A percentile compares a stretch with the other conserved stretches of the same genome.
phyloP scores from a whole-genome alignment of 192 early-diverging fungal species.

The Cladochytrium replicatum region DNA sequence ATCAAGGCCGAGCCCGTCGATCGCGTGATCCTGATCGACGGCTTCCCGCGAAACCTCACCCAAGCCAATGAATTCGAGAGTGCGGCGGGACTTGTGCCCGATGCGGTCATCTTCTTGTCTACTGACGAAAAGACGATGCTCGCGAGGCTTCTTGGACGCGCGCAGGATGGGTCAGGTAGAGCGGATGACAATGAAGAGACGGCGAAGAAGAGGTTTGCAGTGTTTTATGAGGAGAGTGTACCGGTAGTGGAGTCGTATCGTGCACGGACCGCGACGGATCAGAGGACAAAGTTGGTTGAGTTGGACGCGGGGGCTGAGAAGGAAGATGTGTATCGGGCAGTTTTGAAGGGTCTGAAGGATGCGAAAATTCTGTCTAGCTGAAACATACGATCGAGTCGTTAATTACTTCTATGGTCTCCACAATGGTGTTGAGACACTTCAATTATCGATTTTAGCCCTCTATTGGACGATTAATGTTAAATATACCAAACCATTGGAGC shows the following conservation, averaged over 20 bases:
- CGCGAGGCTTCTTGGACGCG: constrained; percentile 36
- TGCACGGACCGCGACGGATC: too few relatives aligned
- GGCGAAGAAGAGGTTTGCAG: constrained; percentile 40
- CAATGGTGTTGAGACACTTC: too few relatives aligned
- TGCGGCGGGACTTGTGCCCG: constrained; percentile 3
- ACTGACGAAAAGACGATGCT: constrained; percentile 14
- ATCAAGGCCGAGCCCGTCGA: constrained; percentile 2
- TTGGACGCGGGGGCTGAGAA: too few relatives aligned
- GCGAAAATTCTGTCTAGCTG: too few relatives aligned
- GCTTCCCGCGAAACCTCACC: constrained; percentile 49
- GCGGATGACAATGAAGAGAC: constrained; percentile 51
- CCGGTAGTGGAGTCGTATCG: constrained; percentile 40
- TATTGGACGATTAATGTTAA: too few relatives aligned
- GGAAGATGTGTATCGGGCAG: too few relatives aligned
- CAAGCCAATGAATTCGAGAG: constrained; percentile 41
- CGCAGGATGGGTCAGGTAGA: constrained; percentile 42
- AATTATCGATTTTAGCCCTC: too few relatives aligned
- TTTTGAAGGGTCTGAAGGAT: too few relatives aligned
- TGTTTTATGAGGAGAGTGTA: constrained; percentile 36
- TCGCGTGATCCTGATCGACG: constrained; percentile 48
- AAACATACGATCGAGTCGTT: too few relatives aligned
- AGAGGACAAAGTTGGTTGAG: too few relatives aligned
- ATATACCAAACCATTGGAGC: too few relatives aligned
- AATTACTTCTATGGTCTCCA: too few relatives aligned
- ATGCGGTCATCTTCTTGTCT: not conserved